Percentiles rank a stretch among this genome's conserved stretches.
phyloP scores from a whole-genome alignment of 768 basidiomycete genomes.

The Tricholoma flavovirens region DNA sequence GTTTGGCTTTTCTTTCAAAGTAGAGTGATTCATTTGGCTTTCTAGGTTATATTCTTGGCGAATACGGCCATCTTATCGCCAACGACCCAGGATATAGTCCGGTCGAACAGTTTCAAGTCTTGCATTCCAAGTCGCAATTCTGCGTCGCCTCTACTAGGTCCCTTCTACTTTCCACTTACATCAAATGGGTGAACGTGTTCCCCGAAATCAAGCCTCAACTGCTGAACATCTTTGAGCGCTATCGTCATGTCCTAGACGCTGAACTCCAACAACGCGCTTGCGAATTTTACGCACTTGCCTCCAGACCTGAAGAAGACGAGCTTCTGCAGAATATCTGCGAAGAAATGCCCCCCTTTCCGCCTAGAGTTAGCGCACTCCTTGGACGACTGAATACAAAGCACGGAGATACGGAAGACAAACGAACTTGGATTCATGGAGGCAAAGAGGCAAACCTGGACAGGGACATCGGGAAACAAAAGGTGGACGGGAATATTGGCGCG shows the following conservation, averaged over 20 bases:
- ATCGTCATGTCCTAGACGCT: conserved; percentile 94
- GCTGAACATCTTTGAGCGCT: conserved; percentile 92
- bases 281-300: conserved; percentile 90
- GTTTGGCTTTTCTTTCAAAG: not conserved
- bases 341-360: conserved; percentile 98
- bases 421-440: conserved; percentile 94
- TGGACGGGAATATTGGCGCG: conserved; percentile 26
- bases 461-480: conserved; percentile 52
- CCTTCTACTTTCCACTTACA: conserved; percentile 91
- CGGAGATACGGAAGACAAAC: conserved; percentile 89
- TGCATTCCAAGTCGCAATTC: conserved; percentile 94
- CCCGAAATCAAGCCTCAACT: conserved; percentile 96
- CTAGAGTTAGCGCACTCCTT: conserved; percentile 85
- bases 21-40: conserved; percentile 1
- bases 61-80: conserved; percentile 97
- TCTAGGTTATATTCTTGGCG: conserved; percentile 90
- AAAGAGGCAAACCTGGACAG: conserved; percentile 85
- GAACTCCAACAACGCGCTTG: conserved; percentile 98
- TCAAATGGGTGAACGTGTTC: conserved; percentile 99
- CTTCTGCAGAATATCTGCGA: conserved; percentile 92
- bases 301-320: conserved; percentile 83
- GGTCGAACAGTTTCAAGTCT: conserved; percentile 84
- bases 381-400: conserved; percentile 85
- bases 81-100: conserved; percentile 93
- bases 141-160: conserved; percentile 90